Evolutionary conservation across 2,329 filamentous ascomycete species (phyloP).

Genomic region (Dactylellina leptospora): DNA sequence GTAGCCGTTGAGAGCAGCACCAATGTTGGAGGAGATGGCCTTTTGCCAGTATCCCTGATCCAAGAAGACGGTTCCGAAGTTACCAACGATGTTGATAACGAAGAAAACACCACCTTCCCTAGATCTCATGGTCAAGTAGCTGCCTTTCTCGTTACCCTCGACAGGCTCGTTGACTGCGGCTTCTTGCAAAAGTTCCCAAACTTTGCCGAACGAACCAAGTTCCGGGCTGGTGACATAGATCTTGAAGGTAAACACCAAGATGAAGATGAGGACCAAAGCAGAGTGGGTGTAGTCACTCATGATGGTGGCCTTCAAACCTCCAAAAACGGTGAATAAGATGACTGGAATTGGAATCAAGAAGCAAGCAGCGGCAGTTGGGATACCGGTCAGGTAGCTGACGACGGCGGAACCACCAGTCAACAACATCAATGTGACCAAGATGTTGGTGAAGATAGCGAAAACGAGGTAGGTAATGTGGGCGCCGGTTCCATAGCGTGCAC

Average conservation of each 20-base stretch:
- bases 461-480: conserved; percentile 82
- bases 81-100: conserved; percentile 86
- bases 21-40: conserved; percentile 85
- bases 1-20: conserved; percentile 86
- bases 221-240: conserved; percentile 77
- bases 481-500: conserved; percentile 76
- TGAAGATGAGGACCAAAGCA: conserved; percentile 82
- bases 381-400: conserved; percentile 74
- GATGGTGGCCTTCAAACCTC: conserved; percentile 70
- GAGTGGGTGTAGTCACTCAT: conserved; percentile 88
- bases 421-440: conserved; percentile 87
- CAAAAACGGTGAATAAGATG: conserved; percentile 73
- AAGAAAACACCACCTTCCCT: conserved; percentile 87
- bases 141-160: conserved; percentile 79
- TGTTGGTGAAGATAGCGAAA: conserved; percentile 84
- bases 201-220: conserved; percentile 77
- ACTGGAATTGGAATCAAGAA: conserved; percentile 84
- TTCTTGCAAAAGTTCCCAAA: conserved; percentile 79
- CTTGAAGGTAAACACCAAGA: conserved; percentile 84
- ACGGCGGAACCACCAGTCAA: conserved; percentile 84
- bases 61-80: conserved; percentile 68
- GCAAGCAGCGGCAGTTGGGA: conserved; percentile 80
- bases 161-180: conserved; percentile 77
- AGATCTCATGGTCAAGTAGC: conserved; percentile 86
- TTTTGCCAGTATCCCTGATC: conserved; percentile 79